Evolutionary conservation across 164 flowering plant genomes (phyloP).

Genomic region (Nymphaea colorata): DNA sequence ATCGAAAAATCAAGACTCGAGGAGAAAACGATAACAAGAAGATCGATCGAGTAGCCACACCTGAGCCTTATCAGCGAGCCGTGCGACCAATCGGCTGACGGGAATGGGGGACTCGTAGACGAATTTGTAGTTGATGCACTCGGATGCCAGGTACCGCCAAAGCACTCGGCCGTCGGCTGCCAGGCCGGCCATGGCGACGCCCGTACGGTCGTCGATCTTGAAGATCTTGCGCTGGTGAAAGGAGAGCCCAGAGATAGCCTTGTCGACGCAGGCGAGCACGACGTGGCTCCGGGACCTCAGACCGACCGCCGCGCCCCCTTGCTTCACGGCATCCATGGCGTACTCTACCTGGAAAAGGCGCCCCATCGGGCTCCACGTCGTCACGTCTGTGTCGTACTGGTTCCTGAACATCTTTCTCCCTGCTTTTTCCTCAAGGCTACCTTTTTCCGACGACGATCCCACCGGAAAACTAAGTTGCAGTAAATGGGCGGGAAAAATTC

Average conservation of each 20-base stretch:
- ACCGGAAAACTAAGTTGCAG: not conserved
- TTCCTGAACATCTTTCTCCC: conserved; percentile 49
- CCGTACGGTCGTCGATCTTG: conserved; percentile 88
- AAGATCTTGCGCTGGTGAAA: conserved; percentile 98
- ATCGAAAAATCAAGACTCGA: not conserved
- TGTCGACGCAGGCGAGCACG: conserved; percentile 82
- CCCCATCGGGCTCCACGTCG: conserved; percentile 86
- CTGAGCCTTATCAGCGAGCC: conserved; percentile 98
- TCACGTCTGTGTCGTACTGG: conserved; percentile 86
- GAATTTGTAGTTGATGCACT: conserved; percentile 66
- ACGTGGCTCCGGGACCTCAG: conserved; percentile 91
- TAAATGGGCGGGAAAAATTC: too few relatives aligned
- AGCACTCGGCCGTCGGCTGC: conserved; percentile 96
- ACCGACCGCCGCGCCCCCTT: conserved; percentile 94
- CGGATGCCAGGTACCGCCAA: conserved; percentile 70
- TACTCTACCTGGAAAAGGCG: conserved; percentile 92
- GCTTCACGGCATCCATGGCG: conserved; percentile 99
- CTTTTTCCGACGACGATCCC: not conserved
- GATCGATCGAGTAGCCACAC: conserved; percentile 15
- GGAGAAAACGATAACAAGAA: not conserved
- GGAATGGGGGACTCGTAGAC: conserved; percentile 84
- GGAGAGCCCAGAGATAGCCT: conserved; percentile 78
- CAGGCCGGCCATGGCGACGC: conserved; percentile 92
- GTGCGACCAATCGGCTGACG: conserved; percentile 86
- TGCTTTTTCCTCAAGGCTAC: not conserved